Conservation (phyloP, 352 stramenopile species). For the Thraustochytrium striatum region DNA sequence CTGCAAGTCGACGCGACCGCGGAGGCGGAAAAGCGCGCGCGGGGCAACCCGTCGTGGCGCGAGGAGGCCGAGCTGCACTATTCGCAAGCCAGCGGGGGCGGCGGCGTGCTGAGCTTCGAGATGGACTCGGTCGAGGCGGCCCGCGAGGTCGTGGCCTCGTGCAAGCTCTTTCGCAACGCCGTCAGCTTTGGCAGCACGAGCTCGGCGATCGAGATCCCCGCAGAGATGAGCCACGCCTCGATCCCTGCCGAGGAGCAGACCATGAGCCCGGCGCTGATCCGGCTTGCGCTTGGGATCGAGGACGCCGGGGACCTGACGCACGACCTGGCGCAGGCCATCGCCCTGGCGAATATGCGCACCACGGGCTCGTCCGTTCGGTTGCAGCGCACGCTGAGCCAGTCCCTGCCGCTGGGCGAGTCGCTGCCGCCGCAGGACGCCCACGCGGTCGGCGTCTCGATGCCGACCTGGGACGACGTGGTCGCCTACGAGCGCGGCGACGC, state of each 20-base stretch:
- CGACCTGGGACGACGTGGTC: slow-evolving; percentile 73
- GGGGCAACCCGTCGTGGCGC: slow-evolving; percentile 52
- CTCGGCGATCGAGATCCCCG: slow-evolving; percentile 80
- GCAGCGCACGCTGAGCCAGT: slow-evolving; percentile 12
- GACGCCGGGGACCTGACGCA: slow-evolving; percentile 16
- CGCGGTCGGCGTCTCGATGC: slow-evolving; percentile 74
- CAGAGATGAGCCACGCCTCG: slow-evolving; percentile 25
- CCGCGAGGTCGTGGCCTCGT: slow-evolving; percentile 70
- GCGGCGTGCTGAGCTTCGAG: slow-evolving; percentile 80
- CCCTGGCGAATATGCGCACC: background rate
- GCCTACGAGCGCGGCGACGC: slow-evolving; percentile 78
- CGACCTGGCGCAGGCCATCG: slow-evolving; percentile 31
- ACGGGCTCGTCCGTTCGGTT: background rate
- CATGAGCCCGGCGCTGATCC: slow-evolving; percentile 33
- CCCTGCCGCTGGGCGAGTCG: slow-evolving; percentile 63
- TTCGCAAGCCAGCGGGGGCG: slow-evolving; percentile 71
- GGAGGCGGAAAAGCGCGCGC: background rate
- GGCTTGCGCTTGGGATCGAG: slow-evolving; percentile 34
- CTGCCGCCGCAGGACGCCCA: slow-evolving; percentile 67
- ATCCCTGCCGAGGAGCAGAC: slow-evolving; percentile 35
- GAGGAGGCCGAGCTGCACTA: slow-evolving; percentile 65
- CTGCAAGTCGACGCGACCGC: slow-evolving; percentile 18
- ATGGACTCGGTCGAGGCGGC: slow-evolving; percentile 72
- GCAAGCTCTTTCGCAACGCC: slow-evolving; percentile 89
- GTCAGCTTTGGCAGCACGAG: slow-evolving; percentile 83